These are phyloP conservation scores for Exophiala lecanii-corni DNA, from an alignment of 2,329 filamentous ascomycete species.

Conservation along the genomic window DNA sequence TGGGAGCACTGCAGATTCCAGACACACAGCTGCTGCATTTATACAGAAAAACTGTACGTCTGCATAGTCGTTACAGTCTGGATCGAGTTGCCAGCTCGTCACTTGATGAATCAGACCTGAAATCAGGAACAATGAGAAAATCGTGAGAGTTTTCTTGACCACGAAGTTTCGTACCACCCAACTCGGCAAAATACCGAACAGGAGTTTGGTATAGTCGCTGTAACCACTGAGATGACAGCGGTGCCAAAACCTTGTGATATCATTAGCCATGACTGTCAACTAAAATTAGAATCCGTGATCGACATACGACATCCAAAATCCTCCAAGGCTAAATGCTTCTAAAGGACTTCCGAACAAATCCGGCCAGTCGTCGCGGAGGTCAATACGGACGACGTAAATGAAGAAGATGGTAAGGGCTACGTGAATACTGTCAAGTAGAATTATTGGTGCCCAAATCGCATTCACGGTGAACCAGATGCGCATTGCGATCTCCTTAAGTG, in stretches of 20 bases:
- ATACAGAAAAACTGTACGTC: conserved; percentile 4
- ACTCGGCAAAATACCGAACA: neutral
- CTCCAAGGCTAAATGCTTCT: conserved; percentile 7
- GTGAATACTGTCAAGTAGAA: conserved; percentile 5
- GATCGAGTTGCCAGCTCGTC: neutral
- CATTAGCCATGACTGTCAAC: neutral
- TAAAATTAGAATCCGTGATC: neutral
- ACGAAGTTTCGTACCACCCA: neutral
- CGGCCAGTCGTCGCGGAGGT: conserved; percentile 3
- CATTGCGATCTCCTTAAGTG: conserved; percentile 1
- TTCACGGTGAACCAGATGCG: conserved; percentile 7
- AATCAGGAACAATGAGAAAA: neutral
- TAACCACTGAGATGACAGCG: conserved; percentile 3
- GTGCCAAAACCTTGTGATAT: conserved; percentile 3
- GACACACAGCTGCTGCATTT: neutral
- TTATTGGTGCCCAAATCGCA: conserved; percentile 2
- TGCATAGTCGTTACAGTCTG: neutral
- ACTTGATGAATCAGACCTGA: conserved; percentile 1
- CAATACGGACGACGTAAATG: conserved; percentile 6
- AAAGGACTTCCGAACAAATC: conserved; percentile 6
- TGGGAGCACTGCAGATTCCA: neutral
- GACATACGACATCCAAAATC: conserved; percentile 8
- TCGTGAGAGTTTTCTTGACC: neutral
- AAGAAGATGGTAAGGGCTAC: conserved; percentile 3
- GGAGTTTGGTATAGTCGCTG: neutral